These are phyloP conservation scores for Zalaria sp. DNA, from an alignment of 2,329 filamentous ascomycete genomes.

Conservation along the genomic window DNA sequence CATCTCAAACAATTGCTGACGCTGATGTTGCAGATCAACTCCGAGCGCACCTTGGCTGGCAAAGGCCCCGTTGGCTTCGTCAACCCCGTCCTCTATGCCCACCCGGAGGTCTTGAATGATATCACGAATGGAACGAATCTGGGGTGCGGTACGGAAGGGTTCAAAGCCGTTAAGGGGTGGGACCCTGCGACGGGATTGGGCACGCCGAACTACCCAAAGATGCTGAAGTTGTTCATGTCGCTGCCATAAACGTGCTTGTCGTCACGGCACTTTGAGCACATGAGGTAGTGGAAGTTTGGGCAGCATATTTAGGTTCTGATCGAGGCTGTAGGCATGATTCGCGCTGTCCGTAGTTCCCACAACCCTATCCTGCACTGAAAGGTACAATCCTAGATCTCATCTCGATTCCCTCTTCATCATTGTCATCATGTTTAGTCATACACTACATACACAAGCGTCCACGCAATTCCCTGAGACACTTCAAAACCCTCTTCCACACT, in stretches of 20 bases:
- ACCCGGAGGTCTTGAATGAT: constrained; percentile 11
- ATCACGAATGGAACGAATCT: constrained; percentile 10
- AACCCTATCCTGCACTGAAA: no score
- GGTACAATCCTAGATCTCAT: no score
- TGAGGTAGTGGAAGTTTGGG: no score
- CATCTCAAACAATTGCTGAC: neutral
- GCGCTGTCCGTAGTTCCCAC: no score
- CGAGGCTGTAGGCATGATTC: no score
- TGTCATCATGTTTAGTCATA: no score
- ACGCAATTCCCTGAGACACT: no score
- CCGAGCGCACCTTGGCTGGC: constrained; percentile 6
- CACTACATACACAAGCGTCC: no score
- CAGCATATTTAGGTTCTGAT: no score
- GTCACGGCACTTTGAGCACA: no score
- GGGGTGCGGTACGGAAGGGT: constrained; percentile 10
- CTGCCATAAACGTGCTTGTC: constrained; percentile 8
- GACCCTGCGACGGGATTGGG: constrained; percentile 16
- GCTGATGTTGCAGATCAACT: constrained; percentile 4
- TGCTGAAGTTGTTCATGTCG: constrained; percentile 12
- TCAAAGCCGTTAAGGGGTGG: constrained; percentile 8
- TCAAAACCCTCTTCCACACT: no score
- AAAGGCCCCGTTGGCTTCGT: constrained; percentile 12
- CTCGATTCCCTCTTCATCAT: no score
- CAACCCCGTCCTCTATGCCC: constrained; percentile 12
- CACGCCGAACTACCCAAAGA: constrained; percentile 13